phyloP scores from a whole-genome alignment of 257 asterid species.

The Forsythia viridissima region DNA sequence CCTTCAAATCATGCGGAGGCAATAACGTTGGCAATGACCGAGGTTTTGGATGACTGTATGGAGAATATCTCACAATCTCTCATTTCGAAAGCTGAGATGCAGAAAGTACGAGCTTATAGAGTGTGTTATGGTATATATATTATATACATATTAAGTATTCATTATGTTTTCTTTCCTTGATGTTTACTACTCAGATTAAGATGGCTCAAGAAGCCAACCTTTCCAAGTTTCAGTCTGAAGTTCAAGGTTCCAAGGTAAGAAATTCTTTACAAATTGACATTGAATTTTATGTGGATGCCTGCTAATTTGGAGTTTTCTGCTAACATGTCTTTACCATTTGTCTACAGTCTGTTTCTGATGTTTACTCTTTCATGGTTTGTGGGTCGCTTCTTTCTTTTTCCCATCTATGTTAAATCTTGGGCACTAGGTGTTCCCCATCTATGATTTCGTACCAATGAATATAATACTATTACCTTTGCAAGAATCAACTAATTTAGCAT shows the following conservation, averaged over 20 bases:
- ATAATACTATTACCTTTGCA: background rate
- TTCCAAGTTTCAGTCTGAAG: constrained; percentile 56
- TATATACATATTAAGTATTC: background rate
- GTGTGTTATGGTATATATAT: background rate
- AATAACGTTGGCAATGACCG: constrained; percentile 57
- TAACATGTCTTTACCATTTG: background rate
- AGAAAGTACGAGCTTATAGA: constrained; percentile 42
- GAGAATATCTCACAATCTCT: constrained; percentile 51
- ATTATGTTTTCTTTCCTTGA: background rate
- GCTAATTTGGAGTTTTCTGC: background rate
- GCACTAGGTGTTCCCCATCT: background rate
- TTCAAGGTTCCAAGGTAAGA: constrained; percentile 60
- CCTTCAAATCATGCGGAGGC: constrained; percentile 68
- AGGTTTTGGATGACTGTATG: constrained; percentile 56
- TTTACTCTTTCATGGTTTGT: background rate
- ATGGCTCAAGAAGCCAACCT: constrained; percentile 51
- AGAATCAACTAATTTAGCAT: background rate
- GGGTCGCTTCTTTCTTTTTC: background rate
- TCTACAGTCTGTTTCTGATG: background rate
- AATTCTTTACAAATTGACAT: background rate
- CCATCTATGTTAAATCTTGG: background rate
- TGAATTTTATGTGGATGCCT: background rate
- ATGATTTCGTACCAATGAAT: background rate
- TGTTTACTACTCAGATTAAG: constrained; percentile 30
- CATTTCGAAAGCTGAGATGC: constrained; percentile 57